Evolutionary conservation across 352 stramenopile genomes (phyloP), one percentile per base, ranked within the genome.

Genomic region (Aphanomyces euteiches): DNA sequence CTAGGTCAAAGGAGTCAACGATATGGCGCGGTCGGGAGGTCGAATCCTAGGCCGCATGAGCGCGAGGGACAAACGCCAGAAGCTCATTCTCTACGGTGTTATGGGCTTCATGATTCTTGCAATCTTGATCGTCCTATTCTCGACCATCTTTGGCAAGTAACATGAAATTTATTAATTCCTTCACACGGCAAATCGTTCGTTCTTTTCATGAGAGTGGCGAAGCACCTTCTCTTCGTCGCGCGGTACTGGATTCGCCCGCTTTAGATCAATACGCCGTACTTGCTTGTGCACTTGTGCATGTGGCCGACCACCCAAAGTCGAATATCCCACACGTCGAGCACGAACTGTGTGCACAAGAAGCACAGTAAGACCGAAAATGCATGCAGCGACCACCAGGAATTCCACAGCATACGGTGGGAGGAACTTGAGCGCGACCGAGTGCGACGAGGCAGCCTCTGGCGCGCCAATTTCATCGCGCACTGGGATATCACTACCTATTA

Each of bases 81-180:
- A 82, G 12, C 74, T 79, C 73, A 87, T 87, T 39, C 74, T 95
- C 50, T 83, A 79, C 19, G 78, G 87, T 47, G 87, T 85, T 39
- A 87, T 85, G 7, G 82, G 77, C 40, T 92, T 95, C 73, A 93
- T 95, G 69, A 78, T 82, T 61, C 57, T 95, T 66, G 87, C 87
- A 40, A 95, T 95, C 72, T 57, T 95, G 10, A 74, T 95, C 67
- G 78, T 95, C 67, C 90, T 95, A 78, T 93, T 93, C 81, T 93
- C 92, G 79, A 85, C 85, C 56, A 90, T 95, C 72, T 95, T 95
- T 78, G 47, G 57, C 37, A 47, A 43, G 59, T 67, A 63, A 69
- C 5, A 19, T 67, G n/a, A 39, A n/a, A 15, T n/a, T 7, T 19
- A 61, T 12, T 37, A 19, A 58, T 21, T 21, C 17, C 13, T 1